Evolutionary conservation across 1,284 basidiomycete genomes (phyloP), one percentile per base, ranked within the genome.

Genomic region (Sporisorium graminicola): DNA sequence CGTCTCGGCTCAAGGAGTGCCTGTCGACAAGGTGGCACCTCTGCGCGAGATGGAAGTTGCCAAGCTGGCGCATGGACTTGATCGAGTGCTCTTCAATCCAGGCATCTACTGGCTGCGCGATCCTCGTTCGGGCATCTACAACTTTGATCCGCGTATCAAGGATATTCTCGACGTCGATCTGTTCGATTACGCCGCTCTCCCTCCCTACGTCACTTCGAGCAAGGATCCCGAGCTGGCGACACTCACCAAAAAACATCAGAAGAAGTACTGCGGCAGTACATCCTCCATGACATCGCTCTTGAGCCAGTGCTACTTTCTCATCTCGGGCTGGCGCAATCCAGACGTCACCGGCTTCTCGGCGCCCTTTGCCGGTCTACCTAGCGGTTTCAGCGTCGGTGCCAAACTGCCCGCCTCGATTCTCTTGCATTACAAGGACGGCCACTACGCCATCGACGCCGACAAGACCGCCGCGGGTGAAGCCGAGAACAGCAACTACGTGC

Each of bases 41-140:
- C 53, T 85, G 22, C 68, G 84, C n/a, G 43, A 81, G 54, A 85
- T 86, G 83, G 27, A 84, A 26, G 89, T 97, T 9, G 90, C 94
- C 1, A 88, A 82, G 2, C 89, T 98, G 1, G 88, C 90, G 0
- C 93, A 94, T 83, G 91, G 91, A 1, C 87, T 98, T 2, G 92
- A 93, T 55, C 89, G 93, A 1, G 83, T 85, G 12, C 65, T 85
- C 18, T 85, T 85, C 74, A 84, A 85, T 78, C 93, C 93, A 3
- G 94, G 94, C n/a, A 92, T 97, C 0, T 93, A 96, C 82, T 94
- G 93, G 91, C 86, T 98, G 2, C 90, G 91, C 79, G 95, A 99
- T 81, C 92, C 93, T 1, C 89, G 93, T 10, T 93, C 94, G 0
- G 89, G 90, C 7, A 92, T 94, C 8, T 96, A 94, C 87, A 97